A percentile compares a stretch with the other conserved stretches of the same genome.
Evolutionary conservation across 2,329 filamentous ascomycete genomes (phyloP).

Genomic region (Colletotrichum eleusines): DNA sequence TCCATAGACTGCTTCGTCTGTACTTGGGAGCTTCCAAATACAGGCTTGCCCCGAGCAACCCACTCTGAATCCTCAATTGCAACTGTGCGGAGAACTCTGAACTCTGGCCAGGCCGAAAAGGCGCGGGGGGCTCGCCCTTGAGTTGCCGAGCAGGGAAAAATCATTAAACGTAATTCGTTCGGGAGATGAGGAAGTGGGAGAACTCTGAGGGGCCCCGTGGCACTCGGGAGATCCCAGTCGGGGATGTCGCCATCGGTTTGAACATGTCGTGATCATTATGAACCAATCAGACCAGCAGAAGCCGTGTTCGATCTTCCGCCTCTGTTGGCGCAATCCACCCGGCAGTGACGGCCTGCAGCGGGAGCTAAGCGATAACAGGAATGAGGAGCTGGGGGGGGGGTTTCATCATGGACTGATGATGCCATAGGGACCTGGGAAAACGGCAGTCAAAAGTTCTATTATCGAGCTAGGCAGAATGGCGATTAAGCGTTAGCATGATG

Average conservation of each 20-base stretch:
- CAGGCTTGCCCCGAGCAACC: too few relatives aligned
- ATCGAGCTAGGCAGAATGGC: background rate
- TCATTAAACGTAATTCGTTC: background rate
- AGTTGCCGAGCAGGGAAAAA: conserved; percentile 6
- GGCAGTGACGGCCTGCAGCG: conserved; percentile 19
- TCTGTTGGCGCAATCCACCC: conserved; percentile 4
- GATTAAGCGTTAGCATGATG: background rate
- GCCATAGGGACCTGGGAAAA: conserved; percentile 27
- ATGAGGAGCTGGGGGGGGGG: conserved; percentile 26
- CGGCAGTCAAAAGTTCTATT: background rate
- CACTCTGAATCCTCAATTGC: too few relatives aligned
- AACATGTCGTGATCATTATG: conserved; percentile 34
- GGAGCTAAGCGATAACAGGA: conserved; percentile 25
- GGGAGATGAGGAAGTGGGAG: background rate
- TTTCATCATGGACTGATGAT: conserved; percentile 41
- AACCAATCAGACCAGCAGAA: conserved; percentile 13
- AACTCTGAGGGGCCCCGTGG: background rate
- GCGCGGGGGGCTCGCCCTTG: conserved; percentile 12
- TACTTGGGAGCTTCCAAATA: too few relatives aligned
- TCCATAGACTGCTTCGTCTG: too few relatives aligned
- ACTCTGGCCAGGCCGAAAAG: background rate
- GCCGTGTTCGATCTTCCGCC: conserved; percentile 13
- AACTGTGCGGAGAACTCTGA: too few relatives aligned
- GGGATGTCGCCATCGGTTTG: conserved; percentile 36
- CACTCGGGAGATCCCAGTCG: conserved; percentile 4